Evolutionary conservation across 192 early-diverging fungal species (phyloP), one percentile per base, ranked within the genome.

Genomic region (Coemansia umbellata): DNA sequence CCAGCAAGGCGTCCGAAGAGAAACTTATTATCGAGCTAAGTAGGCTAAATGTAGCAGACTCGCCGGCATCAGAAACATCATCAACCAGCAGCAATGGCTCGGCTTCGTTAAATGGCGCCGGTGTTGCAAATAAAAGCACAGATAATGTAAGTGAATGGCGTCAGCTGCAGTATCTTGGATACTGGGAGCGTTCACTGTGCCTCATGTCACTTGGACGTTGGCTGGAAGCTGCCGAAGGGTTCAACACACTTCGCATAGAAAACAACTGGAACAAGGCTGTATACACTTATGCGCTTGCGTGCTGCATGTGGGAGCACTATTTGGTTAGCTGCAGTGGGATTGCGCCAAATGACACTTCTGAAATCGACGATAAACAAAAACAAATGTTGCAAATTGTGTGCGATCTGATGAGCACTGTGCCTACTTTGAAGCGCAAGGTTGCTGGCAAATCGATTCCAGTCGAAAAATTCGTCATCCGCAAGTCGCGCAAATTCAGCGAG

Each of bases 401-500:
- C 9, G 60, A 57, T 9, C 64, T 87, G 60, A 85, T 95, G 81
- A 58, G 56, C 17, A 77, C 82, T 22, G 88, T 95, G 8, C 84
- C 85, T 11, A 66, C 55, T 21, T 61, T 80, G 10, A 80, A 78
- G 57, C 85, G 87, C 72, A 91, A 84, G 58, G 82, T 95, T 8
- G 93, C 90, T 18, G 93, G 93, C 17, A 89, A 90, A 66, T 84
- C 84, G 3, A 78, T 95, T 26, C 89, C 90, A 8, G 56, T 95
- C 23, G 93, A 95, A 74, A 92, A 92, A 71, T 93, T 87, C 66
- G 85, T 92, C 15, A 78, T 85, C 21, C 83, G 93, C 43, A 95
- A 95, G 64, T 75, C 85, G 4, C 81, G 84, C 54, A 89, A 90
- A 49, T 93, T 85, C 59, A 11, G 63, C 8, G 37, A 69, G 50